phyloP scores from a whole-genome alignment of 345 rosid species.

The Dipteronia dyeriana region DNA sequence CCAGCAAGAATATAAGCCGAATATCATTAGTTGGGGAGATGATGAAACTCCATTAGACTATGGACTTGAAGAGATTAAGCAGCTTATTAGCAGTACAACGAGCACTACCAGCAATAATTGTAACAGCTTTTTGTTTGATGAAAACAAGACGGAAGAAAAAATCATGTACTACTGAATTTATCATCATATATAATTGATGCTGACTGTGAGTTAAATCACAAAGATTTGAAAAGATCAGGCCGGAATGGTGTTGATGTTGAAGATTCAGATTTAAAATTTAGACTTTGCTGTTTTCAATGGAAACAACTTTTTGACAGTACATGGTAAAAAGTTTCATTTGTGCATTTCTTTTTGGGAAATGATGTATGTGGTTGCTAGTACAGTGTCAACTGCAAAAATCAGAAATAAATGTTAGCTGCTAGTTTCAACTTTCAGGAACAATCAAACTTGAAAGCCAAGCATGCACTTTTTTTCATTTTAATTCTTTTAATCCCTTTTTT shows the following conservation, averaged over 20 bases:
- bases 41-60: slow-evolving; percentile 39
- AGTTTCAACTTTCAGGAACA: slow-evolving; percentile 18
- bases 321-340: slow-evolving; percentile 19
- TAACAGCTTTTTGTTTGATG: slow-evolving; percentile 55
- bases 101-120: slow-evolving; percentile 22
- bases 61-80: slow-evolving; percentile 82
- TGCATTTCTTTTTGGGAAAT: slow-evolving; percentile 28
- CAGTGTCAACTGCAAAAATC: slow-evolving; percentile 13
- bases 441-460: slow-evolving; percentile 19
- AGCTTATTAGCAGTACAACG: slow-evolving; percentile 44
- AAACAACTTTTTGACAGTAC: slow-evolving; percentile 16
- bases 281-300: neutral
- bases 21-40: slow-evolving; percentile 22
- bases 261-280: slow-evolving; percentile 19
- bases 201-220: slow-evolving; percentile 34
- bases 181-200: slow-evolving; percentile 18
- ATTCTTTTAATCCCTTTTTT: neutral
- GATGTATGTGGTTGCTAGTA: slow-evolving; percentile 8
- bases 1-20: slow-evolving; percentile 13
- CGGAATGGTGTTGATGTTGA: slow-evolving; percentile 15
- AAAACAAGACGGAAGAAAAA: slow-evolving; percentile 54
- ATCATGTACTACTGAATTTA: slow-evolving; percentile 52
- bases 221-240: slow-evolving; percentile 25
- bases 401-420: slow-evolving; percentile 20
- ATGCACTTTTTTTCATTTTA: neutral